Conservation (phyloP, 2,329 filamentous ascomycete species). For the Aspergillus sp. region DNA sequence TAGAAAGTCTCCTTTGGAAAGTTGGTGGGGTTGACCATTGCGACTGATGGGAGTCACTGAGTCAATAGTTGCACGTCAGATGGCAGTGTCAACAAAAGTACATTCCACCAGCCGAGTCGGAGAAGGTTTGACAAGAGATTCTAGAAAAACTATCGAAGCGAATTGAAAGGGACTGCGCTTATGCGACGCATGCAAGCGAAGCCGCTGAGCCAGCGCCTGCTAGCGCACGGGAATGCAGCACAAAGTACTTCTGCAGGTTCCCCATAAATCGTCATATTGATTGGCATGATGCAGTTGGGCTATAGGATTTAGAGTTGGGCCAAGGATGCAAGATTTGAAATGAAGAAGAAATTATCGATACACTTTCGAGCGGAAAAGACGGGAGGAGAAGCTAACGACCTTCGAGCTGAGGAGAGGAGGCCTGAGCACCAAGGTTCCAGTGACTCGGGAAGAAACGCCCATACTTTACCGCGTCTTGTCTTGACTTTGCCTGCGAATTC, state of each 20-base stretch:
- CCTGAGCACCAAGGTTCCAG: neutral
- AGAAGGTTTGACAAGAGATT: neutral
- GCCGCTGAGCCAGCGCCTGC: neutral
- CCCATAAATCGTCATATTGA: neutral
- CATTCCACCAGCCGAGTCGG: neutral
- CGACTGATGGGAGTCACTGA: neutral
- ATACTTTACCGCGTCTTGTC: neutral
- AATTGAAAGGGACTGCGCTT: neutral
- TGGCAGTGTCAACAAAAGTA: neutral
- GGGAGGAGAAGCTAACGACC: neutral
- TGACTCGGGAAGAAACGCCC: neutral
- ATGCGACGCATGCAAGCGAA: neutral
- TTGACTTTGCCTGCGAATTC: neutral
- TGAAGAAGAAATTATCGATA: neutral
- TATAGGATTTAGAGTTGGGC: constrained; percentile 6
- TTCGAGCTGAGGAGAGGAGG: neutral
- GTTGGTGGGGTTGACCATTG: neutral
- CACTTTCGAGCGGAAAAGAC: neutral
- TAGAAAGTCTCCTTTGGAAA: neutral
- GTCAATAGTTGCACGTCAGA: neutral
- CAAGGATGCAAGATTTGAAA: neutral
- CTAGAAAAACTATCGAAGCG: neutral
- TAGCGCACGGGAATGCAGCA: constrained; percentile 2
- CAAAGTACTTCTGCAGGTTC: constrained; percentile 4
- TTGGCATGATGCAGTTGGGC: neutral